These are phyloP conservation scores for Cutaneotrichosporon sp. DNA, from an alignment of 1,284 basidiomycete species.

Conservation along the genomic window DNA sequence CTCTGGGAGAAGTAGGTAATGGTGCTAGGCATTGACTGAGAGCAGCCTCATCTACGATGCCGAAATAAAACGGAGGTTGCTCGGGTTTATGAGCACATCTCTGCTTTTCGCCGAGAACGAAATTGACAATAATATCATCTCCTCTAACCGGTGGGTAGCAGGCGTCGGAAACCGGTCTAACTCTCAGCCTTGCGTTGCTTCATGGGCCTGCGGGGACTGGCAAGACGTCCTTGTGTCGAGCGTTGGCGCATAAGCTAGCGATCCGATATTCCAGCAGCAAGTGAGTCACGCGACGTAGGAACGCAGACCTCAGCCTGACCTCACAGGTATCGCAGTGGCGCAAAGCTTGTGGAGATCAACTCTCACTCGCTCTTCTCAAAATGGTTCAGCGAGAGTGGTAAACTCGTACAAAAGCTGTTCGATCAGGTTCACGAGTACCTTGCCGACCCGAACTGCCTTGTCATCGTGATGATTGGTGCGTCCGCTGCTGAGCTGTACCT, in stretches of 20 bases:
- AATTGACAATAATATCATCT: conserved; percentile 85
- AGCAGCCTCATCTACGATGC: conserved; percentile 78
- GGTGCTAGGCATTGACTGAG: background rate
- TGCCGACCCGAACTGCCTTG: conserved; percentile 84
- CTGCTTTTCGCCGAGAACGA: conserved; percentile 80
- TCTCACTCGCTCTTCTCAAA: conserved; percentile 92
- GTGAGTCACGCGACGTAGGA: conserved; percentile 49
- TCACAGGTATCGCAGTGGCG: conserved; percentile 65
- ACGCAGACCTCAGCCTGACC: background rate
- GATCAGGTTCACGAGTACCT: conserved; percentile 77
- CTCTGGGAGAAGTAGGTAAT: conserved; percentile 61
- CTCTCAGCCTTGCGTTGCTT: conserved; percentile 67
- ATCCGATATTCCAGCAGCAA: conserved; percentile 73
- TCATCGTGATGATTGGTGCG: conserved; percentile 88
- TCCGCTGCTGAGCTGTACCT: background rate
- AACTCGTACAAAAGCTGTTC: conserved; percentile 93
- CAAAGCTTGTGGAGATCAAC: conserved; percentile 92
- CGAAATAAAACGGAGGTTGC: conserved; percentile 78
- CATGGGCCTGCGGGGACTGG: conserved; percentile 98
- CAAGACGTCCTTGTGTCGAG: conserved; percentile 91
- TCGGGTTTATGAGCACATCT: conserved; percentile 93
- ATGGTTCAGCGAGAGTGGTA: conserved; percentile 98
- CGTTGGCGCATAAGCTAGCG: conserved; percentile 90
- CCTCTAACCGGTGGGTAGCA: conserved; percentile 72
- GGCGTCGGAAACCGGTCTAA: background rate